Evolutionary conservation across 2,329 filamentous ascomycete genomes (phyloP).

Genomic region (Fusarium luffae): DNA sequence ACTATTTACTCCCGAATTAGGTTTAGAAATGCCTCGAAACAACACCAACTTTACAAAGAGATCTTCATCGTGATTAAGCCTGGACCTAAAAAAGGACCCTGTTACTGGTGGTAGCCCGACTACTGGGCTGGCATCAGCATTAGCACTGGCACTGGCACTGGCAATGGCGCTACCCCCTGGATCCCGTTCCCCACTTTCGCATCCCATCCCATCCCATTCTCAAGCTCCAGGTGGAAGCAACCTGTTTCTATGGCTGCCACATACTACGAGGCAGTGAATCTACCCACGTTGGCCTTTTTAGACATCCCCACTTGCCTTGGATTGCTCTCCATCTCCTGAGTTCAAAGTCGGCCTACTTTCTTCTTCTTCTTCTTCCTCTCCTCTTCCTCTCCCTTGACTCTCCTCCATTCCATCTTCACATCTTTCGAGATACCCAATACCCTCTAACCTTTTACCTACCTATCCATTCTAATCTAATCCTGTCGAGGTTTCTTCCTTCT

Average conservation of each 20-base stretch:
- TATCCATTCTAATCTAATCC: constrained; percentile 43
- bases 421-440: constrained; percentile 39
- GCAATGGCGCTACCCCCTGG: constrained; percentile 13
- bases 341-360: constrained; percentile 27
- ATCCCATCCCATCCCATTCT: constrained; percentile 13
- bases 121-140: neutral
- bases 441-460: constrained; percentile 2
- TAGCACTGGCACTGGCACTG: neutral
- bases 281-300: constrained; percentile 47
- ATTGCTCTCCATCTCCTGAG: constrained; percentile 39
- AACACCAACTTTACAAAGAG: constrained; percentile 7
- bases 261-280: constrained; percentile 13
- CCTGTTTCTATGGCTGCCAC: constrained; percentile 29
- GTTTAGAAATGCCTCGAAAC: constrained; percentile 9
- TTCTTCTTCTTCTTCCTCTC: constrained; percentile 17
- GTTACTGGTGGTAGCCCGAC: neutral
- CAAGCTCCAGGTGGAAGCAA: constrained; percentile 12
- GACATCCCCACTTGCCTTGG: constrained; percentile 38
- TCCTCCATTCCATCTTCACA: constrained; percentile 21
- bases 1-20: neutral
- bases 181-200: constrained; percentile 27
- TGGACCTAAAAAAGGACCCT: constrained; percentile 19
- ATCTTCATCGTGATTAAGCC: constrained; percentile 27
- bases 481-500: constrained; percentile 41
- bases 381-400: constrained; percentile 21